A percentile compares a stretch with the other conserved stretches of the same genome.
Conservation (phyloP, 208 protist species). For the Trypanosoma theileri region DNA sequence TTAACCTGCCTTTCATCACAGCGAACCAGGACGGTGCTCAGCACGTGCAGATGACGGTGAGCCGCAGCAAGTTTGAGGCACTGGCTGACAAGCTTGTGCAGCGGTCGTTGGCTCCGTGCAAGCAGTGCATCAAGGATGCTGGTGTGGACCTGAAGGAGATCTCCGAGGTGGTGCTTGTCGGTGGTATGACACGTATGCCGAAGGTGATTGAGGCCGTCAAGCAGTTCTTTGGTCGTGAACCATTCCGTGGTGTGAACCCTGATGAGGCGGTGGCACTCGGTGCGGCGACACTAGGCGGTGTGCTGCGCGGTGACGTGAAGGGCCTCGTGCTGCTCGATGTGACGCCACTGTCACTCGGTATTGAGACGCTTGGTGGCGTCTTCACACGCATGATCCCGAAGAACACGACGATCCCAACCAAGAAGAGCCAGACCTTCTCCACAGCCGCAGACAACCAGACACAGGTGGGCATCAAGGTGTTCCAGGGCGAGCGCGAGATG, state of each 20-base stretch:
- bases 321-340: conserved; percentile 85
- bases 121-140: conserved; percentile 90
- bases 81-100: conserved; percentile 89
- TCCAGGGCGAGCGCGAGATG: conserved; percentile 92
- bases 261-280: conserved; percentile 94
- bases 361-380: conserved; percentile 91
- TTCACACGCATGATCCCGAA: conserved; percentile 92
- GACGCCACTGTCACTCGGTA: conserved; percentile 94
- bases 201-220: conserved; percentile 96
- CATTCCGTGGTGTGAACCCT: conserved; percentile 93
- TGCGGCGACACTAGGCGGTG: conserved; percentile 96
- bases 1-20: conserved; percentile 97
- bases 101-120: conserved; percentile 70
- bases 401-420: conserved; percentile 85
- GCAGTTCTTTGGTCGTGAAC: conserved; percentile 95
- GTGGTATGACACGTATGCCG: conserved; percentile 97
- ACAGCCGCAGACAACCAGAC: conserved; percentile 88
- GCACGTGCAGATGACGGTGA: conserved; percentile 95
- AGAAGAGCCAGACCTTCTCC: conserved; percentile 90
- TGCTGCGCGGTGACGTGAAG: conserved; percentile 84
- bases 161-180: conserved; percentile 96
- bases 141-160: conserved; percentile 86
- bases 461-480: conserved; percentile 93
- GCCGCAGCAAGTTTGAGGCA: conserved; percentile 98
- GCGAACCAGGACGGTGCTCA: conserved; percentile 93